Conservation (phyloP, 2,329 filamentous ascomycete genomes). For the Penicillium sp. region DNA sequence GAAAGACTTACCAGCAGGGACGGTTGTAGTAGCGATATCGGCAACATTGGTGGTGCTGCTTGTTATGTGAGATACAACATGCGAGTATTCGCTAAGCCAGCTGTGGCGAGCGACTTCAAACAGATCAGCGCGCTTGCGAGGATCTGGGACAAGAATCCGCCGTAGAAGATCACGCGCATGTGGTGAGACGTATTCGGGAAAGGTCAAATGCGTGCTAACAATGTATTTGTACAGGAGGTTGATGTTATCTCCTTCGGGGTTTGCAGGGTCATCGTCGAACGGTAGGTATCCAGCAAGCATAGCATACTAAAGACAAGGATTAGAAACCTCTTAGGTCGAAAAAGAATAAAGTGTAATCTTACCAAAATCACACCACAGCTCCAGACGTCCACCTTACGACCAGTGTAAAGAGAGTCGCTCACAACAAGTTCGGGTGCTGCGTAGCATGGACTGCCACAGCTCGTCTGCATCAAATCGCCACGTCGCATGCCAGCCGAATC, state of each 20-base stretch:
- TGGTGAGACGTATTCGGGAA: conserved; percentile 97
- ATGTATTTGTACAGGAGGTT: conserved; percentile 99
- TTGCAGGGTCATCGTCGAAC: conserved; percentile 96
- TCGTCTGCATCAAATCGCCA: conserved; percentile 97
- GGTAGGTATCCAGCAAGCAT: conserved; percentile 98
- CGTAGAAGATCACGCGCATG: conserved; percentile 90
- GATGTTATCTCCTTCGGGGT: conserved; percentile 98
- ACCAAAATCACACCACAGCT: conserved; percentile 98
- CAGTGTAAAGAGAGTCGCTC: conserved; percentile 94
- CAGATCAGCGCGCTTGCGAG: conserved; percentile 86
- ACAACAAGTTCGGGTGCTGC: conserved; percentile 95
- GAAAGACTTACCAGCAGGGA: conserved; percentile 51
- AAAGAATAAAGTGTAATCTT: background rate
- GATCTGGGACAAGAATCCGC: conserved; percentile 91
- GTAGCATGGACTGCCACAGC: conserved; percentile 96
- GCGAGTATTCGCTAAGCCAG: conserved; percentile 96
- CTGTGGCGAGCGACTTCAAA: conserved; percentile 98
- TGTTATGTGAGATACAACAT: conserved; percentile 94
- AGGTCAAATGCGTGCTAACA: conserved; percentile 91
- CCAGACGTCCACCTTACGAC: conserved; percentile 97
- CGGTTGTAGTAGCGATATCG: conserved; percentile 78
- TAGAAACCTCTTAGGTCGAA: background rate
- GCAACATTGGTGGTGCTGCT: conserved; percentile 84
- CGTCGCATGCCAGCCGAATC: conserved; percentile 71
- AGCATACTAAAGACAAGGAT: conserved; percentile 67